phyloP scores from a whole-genome alignment of 2,329 filamentous ascomycete genomes.

The Stylonectria norvegica region DNA sequence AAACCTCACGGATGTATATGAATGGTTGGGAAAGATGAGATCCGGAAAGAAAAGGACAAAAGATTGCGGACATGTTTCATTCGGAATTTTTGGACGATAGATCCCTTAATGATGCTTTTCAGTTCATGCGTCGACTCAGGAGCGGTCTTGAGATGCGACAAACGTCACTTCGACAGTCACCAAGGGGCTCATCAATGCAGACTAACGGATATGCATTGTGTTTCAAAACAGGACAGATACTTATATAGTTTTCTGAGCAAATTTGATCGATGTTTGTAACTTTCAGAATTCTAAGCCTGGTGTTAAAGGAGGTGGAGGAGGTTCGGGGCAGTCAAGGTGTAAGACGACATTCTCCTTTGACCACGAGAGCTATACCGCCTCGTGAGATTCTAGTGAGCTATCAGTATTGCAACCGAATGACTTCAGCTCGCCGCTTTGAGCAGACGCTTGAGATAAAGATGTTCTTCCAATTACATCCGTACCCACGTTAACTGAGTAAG shows the following conservation, averaged over 20 bases:
- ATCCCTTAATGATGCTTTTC: slow-evolving; percentile 15
- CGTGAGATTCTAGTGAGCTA: too few species aligned
- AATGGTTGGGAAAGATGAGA: slow-evolving; percentile 8
- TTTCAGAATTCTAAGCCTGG: slow-evolving; percentile 7
- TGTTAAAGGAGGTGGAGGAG: too few species aligned
- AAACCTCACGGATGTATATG: slow-evolving; percentile 16
- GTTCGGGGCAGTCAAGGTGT: too few species aligned
- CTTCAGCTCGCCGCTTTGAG: too few species aligned
- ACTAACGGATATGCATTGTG: slow-evolving; percentile 23
- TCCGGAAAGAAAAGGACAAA: slow-evolving; percentile 5
- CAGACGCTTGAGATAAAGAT: too few species aligned
- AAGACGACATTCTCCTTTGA: too few species aligned
- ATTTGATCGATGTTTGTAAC: slow-evolving; percentile 7
- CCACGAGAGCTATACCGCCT: too few species aligned
- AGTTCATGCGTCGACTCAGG: slow-evolving; percentile 16
- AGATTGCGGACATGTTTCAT: slow-evolving; percentile 5
- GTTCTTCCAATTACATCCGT: too few species aligned
- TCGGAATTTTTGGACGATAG: slow-evolving; percentile 18
- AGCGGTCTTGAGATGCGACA: slow-evolving; percentile 16
- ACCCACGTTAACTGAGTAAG: too few species aligned
- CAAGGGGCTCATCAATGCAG: slow-evolving; percentile 17
- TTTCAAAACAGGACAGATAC: slow-evolving; percentile 11
- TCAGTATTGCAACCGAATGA: too few species aligned
- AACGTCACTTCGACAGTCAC: slow-evolving; percentile 12
- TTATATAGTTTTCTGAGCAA: slow-evolving; percentile 13